A percentile compares a stretch with the other conserved stretches of the same genome.
These are phyloP conservation scores for Pochonia chlamydosporia DNA, from an alignment of 2,329 filamentous ascomycete genomes.

Conservation along the genomic window DNA sequence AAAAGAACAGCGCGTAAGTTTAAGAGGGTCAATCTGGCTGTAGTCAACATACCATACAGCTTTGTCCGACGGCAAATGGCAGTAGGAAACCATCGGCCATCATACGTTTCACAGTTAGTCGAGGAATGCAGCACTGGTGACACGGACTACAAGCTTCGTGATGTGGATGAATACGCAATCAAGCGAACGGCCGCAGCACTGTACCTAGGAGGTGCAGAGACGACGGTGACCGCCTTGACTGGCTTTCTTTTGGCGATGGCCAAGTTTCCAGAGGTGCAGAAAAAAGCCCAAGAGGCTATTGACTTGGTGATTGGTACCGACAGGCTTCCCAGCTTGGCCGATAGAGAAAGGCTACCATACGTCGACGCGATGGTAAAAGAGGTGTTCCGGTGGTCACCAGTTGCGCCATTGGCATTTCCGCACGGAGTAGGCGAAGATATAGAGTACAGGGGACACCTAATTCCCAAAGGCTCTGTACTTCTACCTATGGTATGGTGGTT, in stretches of 20 bases:
- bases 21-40: conserved; percentile 12
- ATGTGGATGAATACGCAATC: conserved; percentile 2
- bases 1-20: conserved; percentile 21
- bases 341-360: conserved; percentile 39
- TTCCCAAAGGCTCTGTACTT: conserved; percentile 21
- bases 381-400: conserved; percentile 22
- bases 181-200: conserved; percentile 3
- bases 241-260: conserved; percentile 41
- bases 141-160: neutral
- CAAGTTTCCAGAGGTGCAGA: conserved; percentile 34
- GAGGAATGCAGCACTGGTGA: neutral
- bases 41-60: conserved; percentile 19
- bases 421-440: conserved; percentile 28
- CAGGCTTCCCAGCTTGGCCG: conserved; percentile 35
- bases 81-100: conserved; percentile 11
- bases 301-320: conserved; percentile 35
- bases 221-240: neutral
- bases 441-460: conserved; percentile 14
- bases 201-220: conserved; percentile 13
- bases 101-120: conserved; percentile 19
- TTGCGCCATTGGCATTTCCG: conserved; percentile 28
- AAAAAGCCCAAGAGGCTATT: conserved; percentile 32
- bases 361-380: conserved; percentile 24
- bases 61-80: conserved; percentile 24
- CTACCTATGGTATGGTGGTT: conserved; percentile 22